These are phyloP conservation scores for Termitomyces eurrhizus DNA, from an alignment of 768 basidiomycete genomes.

Conservation along the genomic window DNA sequence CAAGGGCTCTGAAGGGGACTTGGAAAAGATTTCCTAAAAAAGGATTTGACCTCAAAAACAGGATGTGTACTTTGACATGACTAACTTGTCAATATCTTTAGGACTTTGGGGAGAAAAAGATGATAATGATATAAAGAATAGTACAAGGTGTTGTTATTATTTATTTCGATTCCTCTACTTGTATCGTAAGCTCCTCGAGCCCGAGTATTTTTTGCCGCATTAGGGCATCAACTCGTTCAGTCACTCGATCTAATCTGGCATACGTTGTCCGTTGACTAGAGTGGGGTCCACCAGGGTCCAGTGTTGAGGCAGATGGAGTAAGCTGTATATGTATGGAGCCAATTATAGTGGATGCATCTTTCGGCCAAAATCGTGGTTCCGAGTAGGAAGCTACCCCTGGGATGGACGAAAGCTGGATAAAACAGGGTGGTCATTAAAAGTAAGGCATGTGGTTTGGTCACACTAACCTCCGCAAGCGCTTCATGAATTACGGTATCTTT, in stretches of 20 bases:
- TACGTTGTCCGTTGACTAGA: slow-evolving; percentile 45
- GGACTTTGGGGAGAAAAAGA: neutral
- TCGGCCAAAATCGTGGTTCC: slow-evolving; percentile 91
- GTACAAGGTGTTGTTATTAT: slow-evolving; percentile 12
- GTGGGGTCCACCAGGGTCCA: slow-evolving; percentile 55
- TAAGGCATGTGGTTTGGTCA: neutral
- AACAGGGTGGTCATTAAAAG: neutral
- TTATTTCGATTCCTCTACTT: slow-evolving; percentile 54
- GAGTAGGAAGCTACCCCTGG: slow-evolving; percentile 83
- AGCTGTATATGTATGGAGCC: slow-evolving; percentile 93
- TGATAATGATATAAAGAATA: slow-evolving; percentile 11
- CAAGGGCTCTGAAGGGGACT: neutral
- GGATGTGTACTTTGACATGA: neutral
- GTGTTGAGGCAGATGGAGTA: slow-evolving; percentile 51
- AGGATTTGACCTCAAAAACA: too few species aligned
- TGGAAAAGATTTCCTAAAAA: too few species aligned
- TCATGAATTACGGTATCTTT: slow-evolving; percentile 48
- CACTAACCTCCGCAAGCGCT: slow-evolving; percentile 61
- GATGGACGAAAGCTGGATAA: slow-evolving; percentile 65
- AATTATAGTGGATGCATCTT: slow-evolving; percentile 79
- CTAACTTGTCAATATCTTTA: neutral
- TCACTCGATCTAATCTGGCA: slow-evolving; percentile 65
- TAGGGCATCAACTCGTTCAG: slow-evolving; percentile 70
- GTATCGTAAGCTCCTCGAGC: slow-evolving; percentile 86
- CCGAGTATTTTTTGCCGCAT: slow-evolving; percentile 73